Percentiles rank a stretch among this genome's conserved stretches.
phyloP scores from a whole-genome alignment of 169 alveolate species.

The Plasmodium knowlesi region DNA sequence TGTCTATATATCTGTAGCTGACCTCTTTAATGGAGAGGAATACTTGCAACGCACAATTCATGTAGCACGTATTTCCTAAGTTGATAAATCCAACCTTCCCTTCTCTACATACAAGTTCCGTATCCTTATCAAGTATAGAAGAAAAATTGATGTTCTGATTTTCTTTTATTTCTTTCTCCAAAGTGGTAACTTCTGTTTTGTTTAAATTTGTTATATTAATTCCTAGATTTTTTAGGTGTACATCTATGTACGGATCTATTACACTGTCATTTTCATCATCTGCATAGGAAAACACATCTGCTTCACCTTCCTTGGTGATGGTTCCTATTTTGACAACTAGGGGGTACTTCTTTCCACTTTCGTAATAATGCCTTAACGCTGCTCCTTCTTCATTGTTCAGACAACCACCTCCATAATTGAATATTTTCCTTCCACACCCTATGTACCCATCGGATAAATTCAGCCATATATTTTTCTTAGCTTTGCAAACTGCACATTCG shows the following conservation, averaged over 20 bases:
- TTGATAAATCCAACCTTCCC: slow-evolving; percentile 86
- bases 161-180: slow-evolving; percentile 48
- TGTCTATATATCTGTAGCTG: slow-evolving; percentile 28
- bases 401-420: slow-evolving; percentile 91
- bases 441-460: slow-evolving; percentile 82
- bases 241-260: slow-evolving; percentile 89
- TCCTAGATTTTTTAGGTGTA: slow-evolving; percentile 91
- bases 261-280: slow-evolving; percentile 90
- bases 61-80: slow-evolving; percentile 90
- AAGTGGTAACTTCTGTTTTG: slow-evolving; percentile 14
- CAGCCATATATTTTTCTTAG: slow-evolving; percentile 52
- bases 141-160: slow-evolving; percentile 59
- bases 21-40: slow-evolving; percentile 43
- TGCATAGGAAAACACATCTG: slow-evolving; percentile 94
- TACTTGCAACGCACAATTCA: slow-evolving; percentile 87
- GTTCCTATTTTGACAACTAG: slow-evolving; percentile 94
- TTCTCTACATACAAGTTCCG: slow-evolving; percentile 67
- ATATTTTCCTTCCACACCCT: slow-evolving; percentile 92
- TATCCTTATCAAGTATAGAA: slow-evolving; percentile 77
- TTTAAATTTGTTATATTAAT: slow-evolving; percentile 87
- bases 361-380: slow-evolving; percentile 89
- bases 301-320: slow-evolving; percentile 91
- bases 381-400: slow-evolving; percentile 92
- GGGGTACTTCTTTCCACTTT: slow-evolving; percentile 87
- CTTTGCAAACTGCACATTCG: slow-evolving; percentile 65